Conservation (phyloP, 345 rosid genomes). For the Brassica juncea region DNA sequence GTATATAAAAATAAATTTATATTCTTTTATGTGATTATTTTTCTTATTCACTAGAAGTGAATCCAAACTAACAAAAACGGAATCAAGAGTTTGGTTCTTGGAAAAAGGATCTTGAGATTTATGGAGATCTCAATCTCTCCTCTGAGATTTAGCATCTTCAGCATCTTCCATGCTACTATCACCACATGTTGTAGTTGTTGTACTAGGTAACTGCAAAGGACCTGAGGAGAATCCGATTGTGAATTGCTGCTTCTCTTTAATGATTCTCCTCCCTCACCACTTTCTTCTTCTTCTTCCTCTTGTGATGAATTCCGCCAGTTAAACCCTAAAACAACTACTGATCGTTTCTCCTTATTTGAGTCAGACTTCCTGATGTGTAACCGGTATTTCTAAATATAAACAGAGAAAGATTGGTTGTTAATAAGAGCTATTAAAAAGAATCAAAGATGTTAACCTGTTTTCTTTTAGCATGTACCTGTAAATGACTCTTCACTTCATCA, state of each 20-base stretch:
- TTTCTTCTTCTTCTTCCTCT: slow-evolving; percentile 45
- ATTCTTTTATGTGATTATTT: slow-evolving; percentile 30
- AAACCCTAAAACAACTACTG: slow-evolving; percentile 57
- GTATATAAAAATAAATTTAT: slow-evolving; percentile 5
- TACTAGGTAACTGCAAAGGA: slow-evolving; percentile 59
- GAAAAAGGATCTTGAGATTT: slow-evolving; percentile 50
- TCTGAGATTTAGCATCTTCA: slow-evolving; percentile 74
- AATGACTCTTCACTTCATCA: slow-evolving; percentile 98
- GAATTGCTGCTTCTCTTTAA: slow-evolving; percentile 51
- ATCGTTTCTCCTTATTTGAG: slow-evolving; percentile 48
- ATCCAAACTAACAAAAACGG: slow-evolving; percentile 23
- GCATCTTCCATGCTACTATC: slow-evolving; percentile 80
- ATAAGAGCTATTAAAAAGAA: background rate
- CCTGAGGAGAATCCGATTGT: slow-evolving; percentile 84
- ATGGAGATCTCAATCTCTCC: slow-evolving; percentile 49
- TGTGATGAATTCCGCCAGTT: slow-evolving; percentile 54
- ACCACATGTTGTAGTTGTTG: slow-evolving; percentile 51
- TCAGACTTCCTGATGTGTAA: slow-evolving; percentile 62
- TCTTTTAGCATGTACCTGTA: slow-evolving; percentile 55
- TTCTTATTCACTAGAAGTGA: slow-evolving; percentile 34
- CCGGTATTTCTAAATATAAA: slow-evolving; percentile 70
- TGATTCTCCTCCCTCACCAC: slow-evolving; percentile 45
- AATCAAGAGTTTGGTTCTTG: slow-evolving; percentile 26
- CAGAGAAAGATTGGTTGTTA: slow-evolving; percentile 15
- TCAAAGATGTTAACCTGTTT: slow-evolving; percentile 1